These are phyloP conservation scores for Thalia dealbata DNA, from an alignment of 176 grass and related monocot genomes.

Conservation along the genomic window DNA sequence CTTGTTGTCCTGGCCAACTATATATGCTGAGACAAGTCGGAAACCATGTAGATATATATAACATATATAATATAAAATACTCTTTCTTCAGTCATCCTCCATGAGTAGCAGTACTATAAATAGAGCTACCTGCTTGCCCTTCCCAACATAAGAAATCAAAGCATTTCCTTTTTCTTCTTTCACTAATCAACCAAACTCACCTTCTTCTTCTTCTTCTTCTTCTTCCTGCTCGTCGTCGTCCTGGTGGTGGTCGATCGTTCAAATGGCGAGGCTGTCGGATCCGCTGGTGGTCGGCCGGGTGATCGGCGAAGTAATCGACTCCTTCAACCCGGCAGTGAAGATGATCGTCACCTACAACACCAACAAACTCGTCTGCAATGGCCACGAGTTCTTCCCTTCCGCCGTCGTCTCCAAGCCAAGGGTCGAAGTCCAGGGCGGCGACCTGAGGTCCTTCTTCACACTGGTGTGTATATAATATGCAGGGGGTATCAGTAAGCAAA, in stretches of 20 bases:
- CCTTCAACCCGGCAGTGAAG: slow-evolving; percentile 64
- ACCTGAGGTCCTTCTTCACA: slow-evolving; percentile 84
- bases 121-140: neutral
- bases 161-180: neutral
- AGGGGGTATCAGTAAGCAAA: too few species aligned
- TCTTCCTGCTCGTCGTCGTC: too few species aligned
- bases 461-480: slow-evolving; percentile 29
- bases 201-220: too few species aligned
- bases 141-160: neutral
- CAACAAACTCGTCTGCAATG: slow-evolving; percentile 83
- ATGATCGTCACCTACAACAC: slow-evolving; percentile 65
- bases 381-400: slow-evolving; percentile 84
- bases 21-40: too few species aligned
- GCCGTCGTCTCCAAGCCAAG: slow-evolving; percentile 49
- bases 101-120: neutral
- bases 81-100: too few species aligned
- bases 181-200: too few species aligned
- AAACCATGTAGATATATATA: too few species aligned
- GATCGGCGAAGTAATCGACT: slow-evolving; percentile 90
- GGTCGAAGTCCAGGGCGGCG: slow-evolving; percentile 71
- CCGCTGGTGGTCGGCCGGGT: slow-evolving; percentile 75
- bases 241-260: neutral
- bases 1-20: too few species aligned
- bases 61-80: too few species aligned
- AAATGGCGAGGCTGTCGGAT: slow-evolving; percentile 65